A percentile compares a stretch with the other conserved stretches of the same genome.
Conservation (phyloP, 1,139 yeast species). For the Kodamaea ohmeri region DNA sequence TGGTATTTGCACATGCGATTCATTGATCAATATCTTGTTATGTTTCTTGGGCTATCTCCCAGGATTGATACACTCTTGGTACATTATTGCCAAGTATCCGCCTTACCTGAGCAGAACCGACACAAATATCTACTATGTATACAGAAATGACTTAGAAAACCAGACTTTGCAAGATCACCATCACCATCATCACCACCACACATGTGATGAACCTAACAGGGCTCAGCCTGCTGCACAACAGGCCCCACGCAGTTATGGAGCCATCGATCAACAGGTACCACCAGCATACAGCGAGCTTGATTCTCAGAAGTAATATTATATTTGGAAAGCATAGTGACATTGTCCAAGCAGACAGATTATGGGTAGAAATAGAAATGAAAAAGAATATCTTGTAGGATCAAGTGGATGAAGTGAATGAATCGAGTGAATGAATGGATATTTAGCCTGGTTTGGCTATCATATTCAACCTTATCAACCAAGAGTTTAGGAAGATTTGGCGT, state of each 20-base stretch:
- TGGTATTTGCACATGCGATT: slow-evolving; percentile 62
- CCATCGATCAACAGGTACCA: slow-evolving; percentile 2
- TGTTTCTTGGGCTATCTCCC: slow-evolving; percentile 65
- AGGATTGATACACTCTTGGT: slow-evolving; percentile 67
- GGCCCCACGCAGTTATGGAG: slow-evolving; percentile 27
- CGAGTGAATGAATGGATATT: no score
- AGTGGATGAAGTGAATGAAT: no score
- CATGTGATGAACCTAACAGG: slow-evolving; percentile 11
- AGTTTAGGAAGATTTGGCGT: no score
- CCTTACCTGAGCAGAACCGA: slow-evolving; percentile 18
- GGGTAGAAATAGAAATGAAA: no score
- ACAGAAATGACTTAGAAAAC: slow-evolving; percentile 34
- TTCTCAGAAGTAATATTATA: slow-evolving; percentile 2
- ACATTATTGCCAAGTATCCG: slow-evolving; percentile 53
- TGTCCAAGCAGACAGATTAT: no score
- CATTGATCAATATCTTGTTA: slow-evolving; percentile 56
- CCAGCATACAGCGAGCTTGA: slow-evolving; percentile 12
- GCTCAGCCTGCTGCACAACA: slow-evolving; percentile 17
- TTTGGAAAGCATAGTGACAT: no score
- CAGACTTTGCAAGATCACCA: slow-evolving; percentile 22
- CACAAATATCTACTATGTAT: slow-evolving; percentile 33
- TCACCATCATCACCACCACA: slow-evolving; percentile 23
- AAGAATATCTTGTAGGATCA: no score
- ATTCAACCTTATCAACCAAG: no score
- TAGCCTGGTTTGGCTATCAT: no score